Percentiles rank a stretch among this genome's conserved stretches.
phyloP scores from a whole-genome alignment of 345 rosid species.

The Euclidium syriacum region DNA sequence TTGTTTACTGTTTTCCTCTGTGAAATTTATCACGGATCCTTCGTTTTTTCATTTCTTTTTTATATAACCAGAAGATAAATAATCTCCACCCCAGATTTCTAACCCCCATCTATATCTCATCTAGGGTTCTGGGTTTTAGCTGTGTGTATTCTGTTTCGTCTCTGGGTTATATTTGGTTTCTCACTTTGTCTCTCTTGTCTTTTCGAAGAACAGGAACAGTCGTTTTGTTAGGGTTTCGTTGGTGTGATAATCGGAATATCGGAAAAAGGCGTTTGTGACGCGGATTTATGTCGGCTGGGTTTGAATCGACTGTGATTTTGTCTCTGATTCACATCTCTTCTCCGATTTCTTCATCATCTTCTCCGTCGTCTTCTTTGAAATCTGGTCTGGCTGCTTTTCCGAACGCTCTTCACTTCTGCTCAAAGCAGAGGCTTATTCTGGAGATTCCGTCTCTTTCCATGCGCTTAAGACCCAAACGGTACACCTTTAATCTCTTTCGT shows the following conservation, averaged over 20 bases:
- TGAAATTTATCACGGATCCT: slow-evolving; percentile 21
- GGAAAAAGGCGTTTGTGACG: slow-evolving; percentile 25
- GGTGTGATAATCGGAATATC: not conserved
- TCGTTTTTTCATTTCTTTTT: slow-evolving; percentile 9
- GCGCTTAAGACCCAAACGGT: slow-evolving; percentile 91
- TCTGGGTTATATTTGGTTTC: not conserved
- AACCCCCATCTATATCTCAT: slow-evolving; percentile 16
- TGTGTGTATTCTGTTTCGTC: slow-evolving; percentile 5
- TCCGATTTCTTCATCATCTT: slow-evolving; percentile 12
- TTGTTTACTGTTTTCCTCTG: slow-evolving; percentile 25
- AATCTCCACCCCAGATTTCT: slow-evolving; percentile 28
- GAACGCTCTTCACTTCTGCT: slow-evolving; percentile 58
- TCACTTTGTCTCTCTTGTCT: slow-evolving; percentile 12
- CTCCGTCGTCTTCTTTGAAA: slow-evolving; percentile 8
- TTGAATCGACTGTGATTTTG: slow-evolving; percentile 68
- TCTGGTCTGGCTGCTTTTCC: slow-evolving; percentile 7
- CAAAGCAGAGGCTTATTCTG: slow-evolving; percentile 51
- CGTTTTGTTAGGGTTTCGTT: not conserved
- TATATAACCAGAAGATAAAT: not conserved
- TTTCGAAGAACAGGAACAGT: slow-evolving; percentile 23
- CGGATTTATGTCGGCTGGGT: slow-evolving; percentile 87
- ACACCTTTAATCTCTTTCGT: too few relatives aligned
- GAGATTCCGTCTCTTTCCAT: slow-evolving; percentile 64
- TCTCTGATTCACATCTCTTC: slow-evolving; percentile 57
- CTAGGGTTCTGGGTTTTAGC: slow-evolving; percentile 29